phyloP scores from a whole-genome alignment of 2,329 filamentous ascomycete genomes.

The Calycina marina region DNA sequence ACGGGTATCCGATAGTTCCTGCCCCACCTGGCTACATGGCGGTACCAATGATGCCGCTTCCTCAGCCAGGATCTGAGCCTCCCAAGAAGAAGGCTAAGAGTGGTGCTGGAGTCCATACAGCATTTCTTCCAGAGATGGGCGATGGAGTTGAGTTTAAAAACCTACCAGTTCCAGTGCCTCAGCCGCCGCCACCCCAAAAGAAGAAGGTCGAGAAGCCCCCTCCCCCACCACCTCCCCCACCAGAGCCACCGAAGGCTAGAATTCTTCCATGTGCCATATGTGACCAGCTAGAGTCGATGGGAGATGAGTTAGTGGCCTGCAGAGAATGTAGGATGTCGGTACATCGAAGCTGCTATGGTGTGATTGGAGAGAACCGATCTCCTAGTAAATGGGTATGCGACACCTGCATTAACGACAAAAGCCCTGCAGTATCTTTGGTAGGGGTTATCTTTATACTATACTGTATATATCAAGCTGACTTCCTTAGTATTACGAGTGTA shows the following conservation, averaged over 20 bases:
- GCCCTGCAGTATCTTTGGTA: conserved; percentile 81
- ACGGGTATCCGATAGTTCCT: conserved; percentile 17
- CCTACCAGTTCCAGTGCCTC: conserved; percentile 29
- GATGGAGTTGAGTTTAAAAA: too few relatives aligned
- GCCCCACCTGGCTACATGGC: conserved; percentile 12
- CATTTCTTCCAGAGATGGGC: too few relatives aligned
- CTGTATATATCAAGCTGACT: conserved; percentile 17
- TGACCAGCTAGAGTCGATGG: conserved; percentile 53
- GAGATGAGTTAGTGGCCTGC: conserved; percentile 63
- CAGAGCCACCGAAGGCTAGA: conserved; percentile 66
- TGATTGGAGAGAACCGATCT: conserved; percentile 49
- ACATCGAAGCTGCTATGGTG: conserved; percentile 85
- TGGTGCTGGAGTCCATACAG: conserved; percentile 34
- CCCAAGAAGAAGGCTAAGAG: conserved; percentile 54
- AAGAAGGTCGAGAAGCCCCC: conserved; percentile 45
- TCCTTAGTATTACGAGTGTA: conserved; percentile 69
- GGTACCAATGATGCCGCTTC: background rate
- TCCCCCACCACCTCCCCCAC: conserved; percentile 49
- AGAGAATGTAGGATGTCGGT: conserved; percentile 82
- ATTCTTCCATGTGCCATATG: conserved; percentile 78
- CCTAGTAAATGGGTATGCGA: conserved; percentile 85
- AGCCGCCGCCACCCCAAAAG: conserved; percentile 28
- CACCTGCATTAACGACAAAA: conserved; percentile 89
- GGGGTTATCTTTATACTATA: conserved; percentile 24
- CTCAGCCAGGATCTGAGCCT: conserved; percentile 30